Base-by-base conservation (phyloP, 129 eudicot species). In the Lactuca saligna region DNA sequence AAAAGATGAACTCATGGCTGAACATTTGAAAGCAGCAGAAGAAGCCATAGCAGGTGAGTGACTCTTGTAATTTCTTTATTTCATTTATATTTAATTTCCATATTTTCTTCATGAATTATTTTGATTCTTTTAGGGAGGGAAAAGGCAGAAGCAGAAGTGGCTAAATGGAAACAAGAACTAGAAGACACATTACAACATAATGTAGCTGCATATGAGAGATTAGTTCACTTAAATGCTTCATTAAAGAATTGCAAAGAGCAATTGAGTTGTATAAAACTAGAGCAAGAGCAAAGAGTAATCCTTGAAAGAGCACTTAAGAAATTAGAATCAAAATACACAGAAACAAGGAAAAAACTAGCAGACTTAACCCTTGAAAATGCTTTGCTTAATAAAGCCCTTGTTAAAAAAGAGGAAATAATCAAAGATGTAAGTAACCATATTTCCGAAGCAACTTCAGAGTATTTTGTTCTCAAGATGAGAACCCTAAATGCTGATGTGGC, bases 41-140 rank as follows among this genome's bases (percentile, higher is more conserved):
- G 83, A 83, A 39, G 93, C 91, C 50, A 38, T 50, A 8, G 69
- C 81, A 82, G 97, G 97, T 91, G 74, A 70, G 97, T 91, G 74
- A 70, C n/a, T 5, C 33, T 17, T 61, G 50, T 61, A 49, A 10
- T n/a, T 39, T 8, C 10, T 57, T 12, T 17, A 33, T 16, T 34
- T 62, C 8, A 39, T 8, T 41, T 51, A 38, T 46, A 50, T 9
- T 63, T 61, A 17, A 46, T 37, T 37, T 51, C 20, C 42, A 38
- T 51, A 16, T 17, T 63, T 33, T 11, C 8, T n/a, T 61, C n/a
- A 3, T 25, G 65, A 5, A 15, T 39, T 13, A 31, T 34, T 4
- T 33, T 6, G 55, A 8, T 32, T 46, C 7, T 57, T 72, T 20
- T 61, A 88, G 96, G 79, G 67, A 74, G 72, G 79, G 72, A 81